phyloP scores from a whole-genome alignment of 2,329 filamentous ascomycete genomes.

The Calonectria pseudoreteaudii region DNA sequence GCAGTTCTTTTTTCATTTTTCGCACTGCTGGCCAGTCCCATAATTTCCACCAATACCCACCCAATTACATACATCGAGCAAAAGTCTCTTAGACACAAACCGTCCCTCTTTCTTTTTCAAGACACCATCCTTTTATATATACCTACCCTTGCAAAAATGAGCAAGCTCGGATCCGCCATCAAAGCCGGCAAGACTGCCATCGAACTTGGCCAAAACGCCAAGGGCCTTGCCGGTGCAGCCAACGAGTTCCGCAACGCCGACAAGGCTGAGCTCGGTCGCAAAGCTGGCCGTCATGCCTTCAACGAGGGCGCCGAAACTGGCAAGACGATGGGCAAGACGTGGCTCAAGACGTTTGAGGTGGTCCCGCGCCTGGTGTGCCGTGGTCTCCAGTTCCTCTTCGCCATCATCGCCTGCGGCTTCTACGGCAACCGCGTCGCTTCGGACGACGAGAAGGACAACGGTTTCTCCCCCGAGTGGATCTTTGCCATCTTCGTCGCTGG shows the following conservation, averaged over 20 bases:
- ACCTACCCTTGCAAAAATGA: conserved; percentile 40
- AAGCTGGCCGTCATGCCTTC: conserved; percentile 48
- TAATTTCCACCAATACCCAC: background rate
- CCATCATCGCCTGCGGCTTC: conserved; percentile 75
- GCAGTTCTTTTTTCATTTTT: background rate
- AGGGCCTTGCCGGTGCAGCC: conserved; percentile 43
- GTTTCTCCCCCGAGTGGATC: conserved; percentile 68
- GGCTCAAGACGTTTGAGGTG: conserved; percentile 59
- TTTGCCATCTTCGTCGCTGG: conserved; percentile 72
- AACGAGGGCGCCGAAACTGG: conserved; percentile 50
- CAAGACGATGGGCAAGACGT: conserved; percentile 57
- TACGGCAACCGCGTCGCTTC: conserved; percentile 70
- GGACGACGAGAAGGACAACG: conserved; percentile 50
- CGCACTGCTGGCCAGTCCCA: conserved; percentile 34
- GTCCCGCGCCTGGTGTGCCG: conserved; percentile 67
- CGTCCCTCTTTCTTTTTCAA: background rate
- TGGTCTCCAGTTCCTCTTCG: conserved; percentile 77
- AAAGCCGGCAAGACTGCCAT: conserved; percentile 50
- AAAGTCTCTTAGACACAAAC: background rate
- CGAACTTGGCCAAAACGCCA: conserved; percentile 46
- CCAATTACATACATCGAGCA: background rate
- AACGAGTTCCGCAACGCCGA: conserved; percentile 47
- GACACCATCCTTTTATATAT: background rate
- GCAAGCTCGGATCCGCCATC: conserved; percentile 45
- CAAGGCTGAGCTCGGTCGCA: conserved; percentile 49